Evolutionary conservation across 2,329 filamentous ascomycete genomes (phyloP).

Genomic region (Remersonia thermophila): DNA sequence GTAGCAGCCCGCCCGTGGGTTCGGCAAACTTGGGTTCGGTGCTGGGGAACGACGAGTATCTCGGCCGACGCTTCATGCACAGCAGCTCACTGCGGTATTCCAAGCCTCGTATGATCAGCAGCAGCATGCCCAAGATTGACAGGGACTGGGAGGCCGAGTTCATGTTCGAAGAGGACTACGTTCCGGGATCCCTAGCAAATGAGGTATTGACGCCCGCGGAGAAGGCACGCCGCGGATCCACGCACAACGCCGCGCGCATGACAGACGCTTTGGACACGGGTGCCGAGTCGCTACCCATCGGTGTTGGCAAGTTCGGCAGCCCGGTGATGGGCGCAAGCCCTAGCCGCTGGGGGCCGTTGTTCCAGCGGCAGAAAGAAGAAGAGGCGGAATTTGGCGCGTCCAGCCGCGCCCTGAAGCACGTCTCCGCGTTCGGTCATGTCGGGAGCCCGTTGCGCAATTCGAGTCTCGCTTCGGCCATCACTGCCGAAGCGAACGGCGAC

Average conservation of each 20-base stretch:
- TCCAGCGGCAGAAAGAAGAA: constrained; percentile 48
- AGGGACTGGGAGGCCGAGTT: constrained; percentile 57
- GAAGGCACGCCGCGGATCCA: constrained; percentile 51
- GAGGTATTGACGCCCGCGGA: constrained; percentile 56
- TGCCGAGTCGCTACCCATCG: constrained; percentile 33
- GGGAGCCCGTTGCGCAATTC: constrained; percentile 54
- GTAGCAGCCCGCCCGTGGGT: constrained; percentile 37
- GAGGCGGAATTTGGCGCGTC: constrained; percentile 24
- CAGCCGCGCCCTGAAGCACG: constrained; percentile 27
- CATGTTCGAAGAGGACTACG: constrained; percentile 77
- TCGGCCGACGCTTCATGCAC: constrained; percentile 60
- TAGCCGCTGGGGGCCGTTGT: constrained; percentile 48
- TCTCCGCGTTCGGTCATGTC: constrained; percentile 53
- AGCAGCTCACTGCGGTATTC: constrained; percentile 45
- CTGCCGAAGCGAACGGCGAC: constrained; percentile 23
- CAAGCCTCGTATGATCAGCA: constrained; percentile 55
- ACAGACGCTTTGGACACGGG: constrained; percentile 25
- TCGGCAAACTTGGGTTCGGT: constrained; percentile 33
- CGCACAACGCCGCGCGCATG: constrained; percentile 27
- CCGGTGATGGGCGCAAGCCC: constrained; percentile 44
- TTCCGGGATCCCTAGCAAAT: constrained; percentile 56
- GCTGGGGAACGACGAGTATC: constrained; percentile 46
- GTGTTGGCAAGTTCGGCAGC: constrained; percentile 48
- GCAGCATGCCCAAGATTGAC: constrained; percentile 54
- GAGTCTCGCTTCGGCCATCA: constrained; percentile 43